A percentile compares a stretch with the other conserved stretches of the same genome.
Conservation (phyloP, 345 rosid species). For the Citrus glauca region DNA sequence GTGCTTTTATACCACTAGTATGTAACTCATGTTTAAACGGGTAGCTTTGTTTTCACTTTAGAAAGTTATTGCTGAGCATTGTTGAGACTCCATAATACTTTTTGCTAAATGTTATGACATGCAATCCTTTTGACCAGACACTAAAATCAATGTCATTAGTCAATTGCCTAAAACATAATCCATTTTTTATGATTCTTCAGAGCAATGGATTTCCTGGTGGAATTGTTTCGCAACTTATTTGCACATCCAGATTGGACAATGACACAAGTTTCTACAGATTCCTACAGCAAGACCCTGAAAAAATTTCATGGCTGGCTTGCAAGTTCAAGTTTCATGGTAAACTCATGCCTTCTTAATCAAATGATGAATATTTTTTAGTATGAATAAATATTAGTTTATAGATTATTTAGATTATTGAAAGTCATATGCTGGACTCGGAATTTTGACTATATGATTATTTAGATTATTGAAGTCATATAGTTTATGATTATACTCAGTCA, state of each 20-base stretch:
- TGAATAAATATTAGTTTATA: not conserved
- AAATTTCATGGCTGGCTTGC: constrained; percentile 96
- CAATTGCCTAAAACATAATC: not conserved
- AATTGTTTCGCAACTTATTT: constrained; percentile 82
- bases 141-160: not conserved
- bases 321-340: constrained; percentile 82
- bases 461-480: too few species aligned
- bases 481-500: too few species aligned
- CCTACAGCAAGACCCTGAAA: constrained; percentile 85
- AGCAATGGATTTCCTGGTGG: constrained; percentile 94
- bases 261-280: constrained; percentile 80
- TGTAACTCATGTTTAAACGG: not conserved
- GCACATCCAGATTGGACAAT: constrained; percentile 85
- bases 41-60: not conserved
- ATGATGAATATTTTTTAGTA: not conserved
- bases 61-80: not conserved
- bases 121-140: not conserved
- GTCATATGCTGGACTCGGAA: not conserved
- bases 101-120: not conserved
- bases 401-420: not conserved
- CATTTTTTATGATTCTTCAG: constrained; percentile 35
- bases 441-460: too few species aligned
- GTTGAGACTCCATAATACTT: not conserved
- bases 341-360: not conserved
- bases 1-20: not conserved